A percentile compares a stretch with the other conserved stretches of the same genome.
phyloP scores from a whole-genome alignment of 2,329 filamentous ascomycete genomes.

The Alternaria panax region DNA sequence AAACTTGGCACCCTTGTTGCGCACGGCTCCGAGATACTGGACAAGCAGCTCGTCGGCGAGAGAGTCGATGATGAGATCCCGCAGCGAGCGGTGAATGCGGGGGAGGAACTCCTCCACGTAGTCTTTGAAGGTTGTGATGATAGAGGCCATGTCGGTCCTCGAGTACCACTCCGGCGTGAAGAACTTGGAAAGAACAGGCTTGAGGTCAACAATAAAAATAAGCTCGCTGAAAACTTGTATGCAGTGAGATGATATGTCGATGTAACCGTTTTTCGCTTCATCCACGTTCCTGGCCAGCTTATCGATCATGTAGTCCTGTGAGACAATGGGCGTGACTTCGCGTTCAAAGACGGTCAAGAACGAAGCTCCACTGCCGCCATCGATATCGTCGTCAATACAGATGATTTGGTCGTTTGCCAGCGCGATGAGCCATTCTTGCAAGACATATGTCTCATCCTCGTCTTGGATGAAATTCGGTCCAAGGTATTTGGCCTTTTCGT shows the following conservation, averaged over 20 bases:
- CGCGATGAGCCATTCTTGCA: constrained; percentile 91
- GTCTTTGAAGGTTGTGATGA: constrained; percentile 93
- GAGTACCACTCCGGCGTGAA: constrained; percentile 92
- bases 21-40: constrained; percentile 81
- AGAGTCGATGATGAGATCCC: constrained; percentile 92
- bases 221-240: constrained; percentile 85
- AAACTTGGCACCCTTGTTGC: constrained; percentile 91
- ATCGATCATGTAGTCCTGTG: constrained; percentile 74
- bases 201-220: constrained; percentile 91
- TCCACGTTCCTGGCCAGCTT: constrained; percentile 76
- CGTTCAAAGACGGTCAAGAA: constrained; percentile 88
- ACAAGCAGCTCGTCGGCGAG: constrained; percentile 90
- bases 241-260: constrained; percentile 93
- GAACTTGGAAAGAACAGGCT: constrained; percentile 80
- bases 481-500: constrained; percentile 79
- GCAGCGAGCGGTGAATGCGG: constrained; percentile 84
- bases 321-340: constrained; percentile 82
- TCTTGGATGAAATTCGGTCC: constrained; percentile 61
- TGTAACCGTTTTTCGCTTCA: constrained; percentile 84
- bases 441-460: constrained; percentile 76
- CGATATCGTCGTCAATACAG: constrained; percentile 84
- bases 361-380: constrained; percentile 67
- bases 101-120: constrained; percentile 88
- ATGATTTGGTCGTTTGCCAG: constrained; percentile 99
- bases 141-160: constrained; percentile 86